These are phyloP conservation scores for Lolium rigidum DNA, from an alignment of 176 grass and related monocot genomes.

Conservation along the genomic window DNA sequence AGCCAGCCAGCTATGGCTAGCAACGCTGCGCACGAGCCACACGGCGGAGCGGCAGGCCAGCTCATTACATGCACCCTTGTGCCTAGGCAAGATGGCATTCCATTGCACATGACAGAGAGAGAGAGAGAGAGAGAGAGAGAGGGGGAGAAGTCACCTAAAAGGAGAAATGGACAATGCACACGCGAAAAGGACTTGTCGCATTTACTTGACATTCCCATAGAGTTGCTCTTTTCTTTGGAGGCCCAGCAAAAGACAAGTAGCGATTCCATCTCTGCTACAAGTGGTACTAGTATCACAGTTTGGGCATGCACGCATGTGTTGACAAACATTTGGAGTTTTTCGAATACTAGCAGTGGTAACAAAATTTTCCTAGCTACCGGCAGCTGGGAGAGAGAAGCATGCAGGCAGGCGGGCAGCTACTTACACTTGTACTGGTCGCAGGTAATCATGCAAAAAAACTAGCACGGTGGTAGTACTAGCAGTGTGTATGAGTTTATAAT, in stretches of 20 bases:
- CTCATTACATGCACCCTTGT: neutral
- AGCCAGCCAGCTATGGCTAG: neutral
- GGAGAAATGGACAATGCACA: neutral
- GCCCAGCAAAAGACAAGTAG: neutral
- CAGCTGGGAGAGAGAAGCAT: slow-evolving; percentile 3
- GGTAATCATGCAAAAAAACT: neutral
- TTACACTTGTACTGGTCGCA: neutral
- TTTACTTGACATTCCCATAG: slow-evolving; percentile 5
- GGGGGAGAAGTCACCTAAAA: neutral
- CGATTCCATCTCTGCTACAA: neutral
- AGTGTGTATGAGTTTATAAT: slow-evolving; percentile 11
- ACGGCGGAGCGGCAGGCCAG: neutral
- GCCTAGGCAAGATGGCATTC: slow-evolving; percentile 29
- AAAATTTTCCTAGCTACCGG: neutral
- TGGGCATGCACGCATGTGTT: too few species aligned
- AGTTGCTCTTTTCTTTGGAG: neutral
- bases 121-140: too few species aligned
- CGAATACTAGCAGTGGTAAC: neutral
- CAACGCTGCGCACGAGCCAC: neutral
- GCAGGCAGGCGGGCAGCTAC: neutral
- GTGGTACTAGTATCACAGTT: neutral
- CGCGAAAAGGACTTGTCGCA: slow-evolving; percentile 26
- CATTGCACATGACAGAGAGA: neutral
- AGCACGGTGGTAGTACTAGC: neutral
- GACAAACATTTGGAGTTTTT: too few species aligned